Conservation (phyloP, 2,329 filamentous ascomycete genomes). For the Parafenestella ontariensis region DNA sequence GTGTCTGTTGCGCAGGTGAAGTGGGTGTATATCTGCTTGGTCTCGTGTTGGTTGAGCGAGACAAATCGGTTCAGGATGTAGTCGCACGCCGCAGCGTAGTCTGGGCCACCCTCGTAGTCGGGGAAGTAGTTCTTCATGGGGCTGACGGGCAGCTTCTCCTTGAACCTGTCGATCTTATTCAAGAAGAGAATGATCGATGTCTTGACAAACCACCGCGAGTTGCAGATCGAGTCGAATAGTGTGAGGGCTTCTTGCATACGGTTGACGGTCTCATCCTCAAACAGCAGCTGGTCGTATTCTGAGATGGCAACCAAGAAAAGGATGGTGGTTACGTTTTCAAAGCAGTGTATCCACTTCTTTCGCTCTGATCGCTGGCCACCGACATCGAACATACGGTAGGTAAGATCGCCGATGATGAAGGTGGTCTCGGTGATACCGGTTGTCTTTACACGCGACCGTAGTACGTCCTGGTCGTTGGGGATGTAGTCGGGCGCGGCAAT, state of each 20-base stretch:
- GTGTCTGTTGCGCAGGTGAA: conserved; percentile 99
- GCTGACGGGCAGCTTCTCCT: conserved; percentile 75
- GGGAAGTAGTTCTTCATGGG: conserved; percentile 80
- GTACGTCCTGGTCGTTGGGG: conserved; percentile 92
- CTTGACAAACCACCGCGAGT: conserved; percentile 75
- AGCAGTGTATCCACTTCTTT: conserved; percentile 99
- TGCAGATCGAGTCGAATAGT: conserved; percentile 75
- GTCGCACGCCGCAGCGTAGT: conserved; percentile 95
- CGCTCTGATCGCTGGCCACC: conserved; percentile 94
- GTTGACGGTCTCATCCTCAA: conserved; percentile 90
- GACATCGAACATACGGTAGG: conserved; percentile 97
- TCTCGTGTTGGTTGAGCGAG: conserved; percentile 97
- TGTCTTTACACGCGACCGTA: conserved; percentile 95
- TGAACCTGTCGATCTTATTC: conserved; percentile 79
- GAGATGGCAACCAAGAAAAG: conserved; percentile 97
- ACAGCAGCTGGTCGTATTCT: conserved; percentile 94
- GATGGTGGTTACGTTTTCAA: conserved; percentile 96
- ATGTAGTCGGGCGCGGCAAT: conserved; percentile 92
- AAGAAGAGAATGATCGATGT: conserved; percentile 76
- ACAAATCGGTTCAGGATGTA: conserved; percentile 99
- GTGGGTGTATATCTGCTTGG: conserved; percentile 99
- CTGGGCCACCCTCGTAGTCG: conserved; percentile 84
- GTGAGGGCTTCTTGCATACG: conserved; percentile 77
- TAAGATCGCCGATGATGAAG: conserved; percentile 92
- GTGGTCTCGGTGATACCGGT: conserved; percentile 97